phyloP scores from a whole-genome alignment of 352 stramenopile genomes.

The Pseudoperonospora humuli region DNA sequence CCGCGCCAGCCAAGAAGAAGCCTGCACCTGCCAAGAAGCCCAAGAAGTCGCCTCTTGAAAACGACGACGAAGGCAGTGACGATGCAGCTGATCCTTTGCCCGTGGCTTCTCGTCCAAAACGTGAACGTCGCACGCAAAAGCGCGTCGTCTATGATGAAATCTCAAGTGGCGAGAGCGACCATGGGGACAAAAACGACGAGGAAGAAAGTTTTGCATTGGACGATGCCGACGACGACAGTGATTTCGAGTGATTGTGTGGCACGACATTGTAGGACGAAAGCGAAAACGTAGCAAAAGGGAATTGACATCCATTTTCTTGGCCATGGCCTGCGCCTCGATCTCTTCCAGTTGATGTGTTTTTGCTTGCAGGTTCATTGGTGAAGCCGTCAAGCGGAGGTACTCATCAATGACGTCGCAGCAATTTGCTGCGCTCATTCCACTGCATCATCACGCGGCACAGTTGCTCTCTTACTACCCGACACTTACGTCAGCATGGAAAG shows the following conservation, averaged over 20 bases:
- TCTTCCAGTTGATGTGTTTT: too few relatives aligned
- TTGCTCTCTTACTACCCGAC: too few relatives aligned
- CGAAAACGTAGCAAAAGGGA: too few relatives aligned
- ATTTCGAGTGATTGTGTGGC: slow-evolving; percentile 36
- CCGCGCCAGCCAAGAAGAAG: slow-evolving; percentile 19
- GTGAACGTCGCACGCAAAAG: slow-evolving; percentile 30
- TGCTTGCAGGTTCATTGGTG: too few relatives aligned
- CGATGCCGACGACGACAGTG: slow-evolving; percentile 47
- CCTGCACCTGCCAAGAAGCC: slow-evolving; percentile 15
- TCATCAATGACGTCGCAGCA: too few relatives aligned
- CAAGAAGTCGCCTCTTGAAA: slow-evolving; percentile 23
- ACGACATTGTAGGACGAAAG: too few relatives aligned
- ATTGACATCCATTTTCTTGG: too few relatives aligned
- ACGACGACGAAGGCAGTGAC: slow-evolving; percentile 20
- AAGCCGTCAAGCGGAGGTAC: too few relatives aligned
- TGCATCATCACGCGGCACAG: too few relatives aligned
- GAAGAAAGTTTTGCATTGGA: slow-evolving; percentile 48
- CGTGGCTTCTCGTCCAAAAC: slow-evolving; percentile 24
- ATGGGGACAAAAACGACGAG: slow-evolving; percentile 22
- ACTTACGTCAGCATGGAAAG: too few relatives aligned
- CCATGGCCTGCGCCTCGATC: too few relatives aligned
- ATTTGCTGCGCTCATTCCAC: too few relatives aligned
- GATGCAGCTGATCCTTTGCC: slow-evolving; percentile 15
- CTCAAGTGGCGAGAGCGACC: slow-evolving; percentile 49
- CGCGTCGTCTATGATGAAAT: slow-evolving; percentile 46